Evolutionary conservation across 2,329 filamentous ascomycete species (phyloP).

Genomic region (Colletotrichum endophyticum): DNA sequence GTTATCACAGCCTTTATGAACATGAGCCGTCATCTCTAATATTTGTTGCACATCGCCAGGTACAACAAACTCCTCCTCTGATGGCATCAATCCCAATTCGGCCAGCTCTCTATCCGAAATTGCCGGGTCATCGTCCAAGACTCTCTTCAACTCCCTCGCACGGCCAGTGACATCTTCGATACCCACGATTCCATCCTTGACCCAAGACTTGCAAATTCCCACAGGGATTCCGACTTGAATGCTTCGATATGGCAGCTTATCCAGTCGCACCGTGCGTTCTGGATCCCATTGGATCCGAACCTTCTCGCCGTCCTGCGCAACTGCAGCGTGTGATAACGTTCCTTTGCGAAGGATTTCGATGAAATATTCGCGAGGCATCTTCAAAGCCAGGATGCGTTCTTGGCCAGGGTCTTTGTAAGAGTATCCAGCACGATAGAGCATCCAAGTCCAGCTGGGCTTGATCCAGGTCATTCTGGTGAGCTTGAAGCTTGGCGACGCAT

Average conservation of each 20-base stretch:
- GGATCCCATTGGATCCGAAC: constrained; percentile 71
- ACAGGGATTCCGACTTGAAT: constrained; percentile 67
- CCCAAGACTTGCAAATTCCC: constrained; percentile 48
- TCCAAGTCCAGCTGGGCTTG: constrained; percentile 68
- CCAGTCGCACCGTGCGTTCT: constrained; percentile 53
- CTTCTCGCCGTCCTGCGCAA: constrained; percentile 15
- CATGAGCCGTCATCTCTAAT: constrained; percentile 32
- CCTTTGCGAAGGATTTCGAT: constrained; percentile 46
- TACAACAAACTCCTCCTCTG: constrained; percentile 48
- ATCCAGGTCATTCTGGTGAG: constrained; percentile 68
- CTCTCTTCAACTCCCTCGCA: constrained; percentile 51
- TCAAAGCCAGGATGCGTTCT: constrained; percentile 61
- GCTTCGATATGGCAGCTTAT: constrained; percentile 53
- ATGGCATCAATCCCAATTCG: constrained; percentile 43
- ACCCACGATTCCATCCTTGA: constrained; percentile 53
- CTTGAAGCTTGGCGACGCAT: constrained; percentile 56
- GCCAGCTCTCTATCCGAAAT: constrained; percentile 40
- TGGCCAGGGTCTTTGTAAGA: constrained; percentile 61
- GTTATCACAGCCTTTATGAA: not conserved
- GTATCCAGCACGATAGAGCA: constrained; percentile 68
- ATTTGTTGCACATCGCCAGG: constrained; percentile 36
- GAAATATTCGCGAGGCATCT: constrained; percentile 57
- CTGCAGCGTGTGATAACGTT: constrained; percentile 28
- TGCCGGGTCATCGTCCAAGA: constrained; percentile 44
- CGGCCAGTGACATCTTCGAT: constrained; percentile 64